Evolutionary conservation across 345 rosid species (phyloP).

Genomic region (Populus davidiana): DNA sequence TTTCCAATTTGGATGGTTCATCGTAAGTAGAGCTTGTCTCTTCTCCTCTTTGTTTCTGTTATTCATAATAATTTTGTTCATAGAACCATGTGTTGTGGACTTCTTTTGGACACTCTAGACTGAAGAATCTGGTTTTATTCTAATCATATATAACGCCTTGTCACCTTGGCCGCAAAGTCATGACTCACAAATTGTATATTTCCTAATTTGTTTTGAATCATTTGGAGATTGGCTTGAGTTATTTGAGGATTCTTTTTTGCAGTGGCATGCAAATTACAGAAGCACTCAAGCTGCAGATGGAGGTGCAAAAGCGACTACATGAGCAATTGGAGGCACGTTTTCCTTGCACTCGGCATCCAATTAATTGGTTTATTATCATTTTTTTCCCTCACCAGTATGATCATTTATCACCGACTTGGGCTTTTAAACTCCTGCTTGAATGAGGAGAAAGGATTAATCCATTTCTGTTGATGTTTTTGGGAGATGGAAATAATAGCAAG

Average conservation of each 20-base stretch:
- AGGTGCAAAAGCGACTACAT: conserved; percentile 91
- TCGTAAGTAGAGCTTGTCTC: conserved; percentile 55
- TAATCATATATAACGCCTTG: not conserved
- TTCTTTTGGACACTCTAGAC: not conserved
- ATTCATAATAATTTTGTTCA: not conserved
- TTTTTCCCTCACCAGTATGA: not conserved
- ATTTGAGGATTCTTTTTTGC: conserved; percentile 40
- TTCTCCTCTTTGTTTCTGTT: conserved; percentile 6
- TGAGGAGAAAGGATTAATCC: conserved; percentile 2
- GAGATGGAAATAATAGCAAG: not conserved
- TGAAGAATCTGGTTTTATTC: not conserved
- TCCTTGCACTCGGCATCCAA: conserved; percentile 12
- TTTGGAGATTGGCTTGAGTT: too few relatives aligned
- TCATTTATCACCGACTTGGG: not conserved
- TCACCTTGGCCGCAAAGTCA: not conserved
- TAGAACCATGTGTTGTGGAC: not conserved
- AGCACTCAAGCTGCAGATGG: conserved; percentile 98
- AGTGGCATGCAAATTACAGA: conserved; percentile 99
- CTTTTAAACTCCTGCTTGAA: not conserved
- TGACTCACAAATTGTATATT: not conserved
- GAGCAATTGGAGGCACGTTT: conserved; percentile 93
- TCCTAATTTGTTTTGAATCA: too few relatives aligned
- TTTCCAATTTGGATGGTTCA: conserved; percentile 84
- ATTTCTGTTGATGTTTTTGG: not conserved
- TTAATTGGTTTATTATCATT: not conserved